These are phyloP conservation scores for Sarcodon aspratus DNA, from an alignment of 768 basidiomycete genomes.

Conservation along the genomic window DNA sequence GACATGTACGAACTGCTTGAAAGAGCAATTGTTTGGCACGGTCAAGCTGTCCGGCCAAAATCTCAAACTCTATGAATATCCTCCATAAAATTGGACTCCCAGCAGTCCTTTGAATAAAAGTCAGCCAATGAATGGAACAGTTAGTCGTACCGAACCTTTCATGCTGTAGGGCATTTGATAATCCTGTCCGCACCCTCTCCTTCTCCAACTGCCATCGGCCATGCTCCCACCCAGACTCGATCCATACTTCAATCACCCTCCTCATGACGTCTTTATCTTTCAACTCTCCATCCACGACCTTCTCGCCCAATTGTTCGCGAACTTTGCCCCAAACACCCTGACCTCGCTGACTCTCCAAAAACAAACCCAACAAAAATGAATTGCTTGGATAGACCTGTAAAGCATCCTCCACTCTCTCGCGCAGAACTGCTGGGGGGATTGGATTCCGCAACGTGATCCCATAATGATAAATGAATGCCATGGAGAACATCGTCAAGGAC, in stretches of 20 bases:
- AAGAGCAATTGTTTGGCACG: conserved; percentile 65
- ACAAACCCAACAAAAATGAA: conserved; percentile 59
- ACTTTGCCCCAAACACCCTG: conserved; percentile 73
- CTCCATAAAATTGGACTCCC: conserved; percentile 62
- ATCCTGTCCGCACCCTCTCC: conserved; percentile 57
- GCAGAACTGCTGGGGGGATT: conserved; percentile 43
- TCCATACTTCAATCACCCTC: conserved; percentile 63
- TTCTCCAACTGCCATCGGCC: conserved; percentile 59
- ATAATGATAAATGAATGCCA: conserved; percentile 54
- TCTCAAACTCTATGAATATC: conserved; percentile 69
- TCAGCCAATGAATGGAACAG: conserved; percentile 3
- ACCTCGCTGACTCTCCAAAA: conserved; percentile 68
- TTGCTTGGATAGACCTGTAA: conserved; percentile 55
- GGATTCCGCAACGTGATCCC: conserved; percentile 41
- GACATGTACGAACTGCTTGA: conserved; percentile 65
- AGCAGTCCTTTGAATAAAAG: conserved; percentile 39
- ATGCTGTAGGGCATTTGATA: conserved; percentile 49
- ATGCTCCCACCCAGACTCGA: conserved; percentile 60
- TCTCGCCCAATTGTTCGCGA: conserved; percentile 40
- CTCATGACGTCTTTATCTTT: conserved; percentile 46
- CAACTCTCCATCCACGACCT: conserved; percentile 17
- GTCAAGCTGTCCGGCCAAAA: conserved; percentile 42
- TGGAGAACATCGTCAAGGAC: conserved; percentile 41
- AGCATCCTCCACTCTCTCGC: conserved; percentile 43
- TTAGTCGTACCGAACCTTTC: conserved; percentile 40